A percentile compares a stretch with the other conserved stretches of the same genome.
Conservation (phyloP, 2,329 filamentous ascomycete genomes). For the Fusarium concolor region DNA sequence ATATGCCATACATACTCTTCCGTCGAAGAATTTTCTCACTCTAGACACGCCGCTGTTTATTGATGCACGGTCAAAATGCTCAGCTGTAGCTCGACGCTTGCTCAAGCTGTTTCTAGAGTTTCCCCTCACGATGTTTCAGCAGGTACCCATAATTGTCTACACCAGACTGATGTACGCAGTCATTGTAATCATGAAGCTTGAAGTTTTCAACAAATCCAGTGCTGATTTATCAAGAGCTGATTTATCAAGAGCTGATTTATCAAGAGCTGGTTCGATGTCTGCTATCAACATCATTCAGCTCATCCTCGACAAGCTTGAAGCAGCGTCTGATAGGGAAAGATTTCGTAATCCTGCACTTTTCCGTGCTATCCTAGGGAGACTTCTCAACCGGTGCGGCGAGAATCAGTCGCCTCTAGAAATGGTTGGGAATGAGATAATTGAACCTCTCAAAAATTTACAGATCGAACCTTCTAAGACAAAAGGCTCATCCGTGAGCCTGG, state of each 20-base stretch:
- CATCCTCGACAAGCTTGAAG: not conserved
- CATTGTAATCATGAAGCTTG: not conserved
- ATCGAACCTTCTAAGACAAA: not conserved
- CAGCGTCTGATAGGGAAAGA: not conserved
- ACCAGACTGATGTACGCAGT: not conserved
- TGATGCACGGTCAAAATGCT: not conserved
- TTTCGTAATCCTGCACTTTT: not conserved
- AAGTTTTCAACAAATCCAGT: not conserved
- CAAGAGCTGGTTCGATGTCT: not conserved
- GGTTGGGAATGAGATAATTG: not conserved
- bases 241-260: not conserved
- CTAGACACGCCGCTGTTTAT: not conserved
- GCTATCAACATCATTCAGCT: not conserved
- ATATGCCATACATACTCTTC: slow-evolving; percentile 5
- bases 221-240: not conserved
- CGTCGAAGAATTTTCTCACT: not conserved
- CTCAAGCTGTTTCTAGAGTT: not conserved
- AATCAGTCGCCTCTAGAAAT: not conserved
- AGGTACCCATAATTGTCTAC: not conserved
- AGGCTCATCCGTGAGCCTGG: not conserved
- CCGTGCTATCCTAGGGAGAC: not conserved
- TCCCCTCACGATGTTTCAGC: not conserved
- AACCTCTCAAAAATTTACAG: not conserved
- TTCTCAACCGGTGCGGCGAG: not conserved
- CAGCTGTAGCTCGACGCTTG: not conserved